A percentile compares a stretch with the other conserved stretches of the same genome.
phyloP scores from a whole-genome alignment of 2,329 filamentous ascomycete genomes.

The Penicillium sp. region DNA sequence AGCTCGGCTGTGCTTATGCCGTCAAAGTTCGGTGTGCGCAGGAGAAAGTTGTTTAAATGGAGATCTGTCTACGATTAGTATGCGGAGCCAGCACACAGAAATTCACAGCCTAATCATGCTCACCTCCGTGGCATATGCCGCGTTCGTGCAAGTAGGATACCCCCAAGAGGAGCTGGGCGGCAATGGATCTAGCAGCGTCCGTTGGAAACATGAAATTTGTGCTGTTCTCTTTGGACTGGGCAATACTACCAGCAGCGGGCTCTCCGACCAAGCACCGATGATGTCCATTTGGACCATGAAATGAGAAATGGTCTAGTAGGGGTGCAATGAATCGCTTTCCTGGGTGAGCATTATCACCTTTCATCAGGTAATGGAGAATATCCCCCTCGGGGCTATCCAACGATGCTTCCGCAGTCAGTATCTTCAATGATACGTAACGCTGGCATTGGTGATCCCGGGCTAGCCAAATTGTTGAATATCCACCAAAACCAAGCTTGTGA shows the following conservation, averaged over 20 bases:
- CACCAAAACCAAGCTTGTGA: constrained; percentile 21
- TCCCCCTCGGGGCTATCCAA: constrained; percentile 11
- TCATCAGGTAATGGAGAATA: constrained; percentile 3
- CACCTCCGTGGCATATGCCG: constrained; percentile 25
- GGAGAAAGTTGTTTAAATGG: constrained; percentile 19
- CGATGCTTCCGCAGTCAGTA: constrained; percentile 17
- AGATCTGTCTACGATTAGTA: constrained; percentile 14
- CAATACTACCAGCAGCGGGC: constrained; percentile 5
- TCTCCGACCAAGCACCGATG: constrained; percentile 8
- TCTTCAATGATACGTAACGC: constrained; percentile 27
- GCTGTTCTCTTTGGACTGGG: constrained; percentile 15
- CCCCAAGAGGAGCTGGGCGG: constrained; percentile 22
- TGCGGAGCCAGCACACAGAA: background rate
- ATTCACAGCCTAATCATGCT: background rate
- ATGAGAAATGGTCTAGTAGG: constrained; percentile 5
- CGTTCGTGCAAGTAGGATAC: constrained; percentile 22
- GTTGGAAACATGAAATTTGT: constrained; percentile 21
- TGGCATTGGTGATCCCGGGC: constrained; percentile 12
- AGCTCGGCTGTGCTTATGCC: constrained; percentile 17
- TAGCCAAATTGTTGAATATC: constrained; percentile 21
- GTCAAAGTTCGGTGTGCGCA: constrained; percentile 16
- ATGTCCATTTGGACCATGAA: constrained; percentile 13
- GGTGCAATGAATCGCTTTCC: constrained; percentile 7
- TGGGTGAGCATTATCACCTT: background rate
- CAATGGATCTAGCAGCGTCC: constrained; percentile 21